Conservation (phyloP, 2,329 filamentous ascomycete genomes). For the Cladosporium cucumerinum region DNA sequence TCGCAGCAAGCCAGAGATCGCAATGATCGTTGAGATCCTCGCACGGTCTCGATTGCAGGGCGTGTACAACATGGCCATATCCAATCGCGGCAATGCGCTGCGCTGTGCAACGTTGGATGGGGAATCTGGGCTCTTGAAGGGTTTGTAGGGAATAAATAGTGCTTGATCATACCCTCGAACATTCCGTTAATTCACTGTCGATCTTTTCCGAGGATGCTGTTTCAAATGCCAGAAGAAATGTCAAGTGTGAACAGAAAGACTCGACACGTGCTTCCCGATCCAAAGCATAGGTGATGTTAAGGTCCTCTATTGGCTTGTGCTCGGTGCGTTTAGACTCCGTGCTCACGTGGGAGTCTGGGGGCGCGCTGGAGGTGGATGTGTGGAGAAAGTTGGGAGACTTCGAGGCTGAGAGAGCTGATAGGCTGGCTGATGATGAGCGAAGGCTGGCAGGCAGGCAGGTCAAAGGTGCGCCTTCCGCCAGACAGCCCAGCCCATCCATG, state of each 20-base stretch:
- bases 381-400: background rate
- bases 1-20: background rate
- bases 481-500: background rate
- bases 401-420: background rate
- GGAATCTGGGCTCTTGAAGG: background rate
- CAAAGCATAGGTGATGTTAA: background rate
- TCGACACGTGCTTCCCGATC: background rate
- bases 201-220: background rate
- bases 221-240: background rate
- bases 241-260: background rate
- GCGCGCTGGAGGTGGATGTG: background rate
- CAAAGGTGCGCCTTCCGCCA: background rate
- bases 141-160: background rate
- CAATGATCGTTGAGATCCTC: background rate
- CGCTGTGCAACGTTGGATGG: background rate
- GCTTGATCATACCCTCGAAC: background rate
- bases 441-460: background rate
- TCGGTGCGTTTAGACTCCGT: background rate
- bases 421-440: too few relatives aligned
- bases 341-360: background rate
- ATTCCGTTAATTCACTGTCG: background rate
- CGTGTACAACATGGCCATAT: background rate
- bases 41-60: background rate
- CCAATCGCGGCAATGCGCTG: background rate
- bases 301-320: background rate